These are phyloP conservation scores for Leishmania turanica DNA, from an alignment of 208 protist species.

Conservation along the genomic window DNA sequence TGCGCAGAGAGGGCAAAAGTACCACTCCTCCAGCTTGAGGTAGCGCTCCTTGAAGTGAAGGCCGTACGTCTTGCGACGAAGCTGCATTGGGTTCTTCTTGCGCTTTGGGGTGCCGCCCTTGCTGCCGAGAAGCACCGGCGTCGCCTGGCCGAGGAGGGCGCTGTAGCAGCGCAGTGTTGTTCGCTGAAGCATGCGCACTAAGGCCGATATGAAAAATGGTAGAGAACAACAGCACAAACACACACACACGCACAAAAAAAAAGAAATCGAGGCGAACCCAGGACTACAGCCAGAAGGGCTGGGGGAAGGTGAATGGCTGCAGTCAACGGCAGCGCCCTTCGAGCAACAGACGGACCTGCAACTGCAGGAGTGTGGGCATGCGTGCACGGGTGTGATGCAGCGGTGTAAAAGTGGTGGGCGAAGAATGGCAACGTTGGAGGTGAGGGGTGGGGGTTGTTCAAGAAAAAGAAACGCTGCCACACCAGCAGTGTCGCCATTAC, in stretches of 20 bases:
- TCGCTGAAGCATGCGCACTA: constrained; percentile 34
- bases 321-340: not conserved
- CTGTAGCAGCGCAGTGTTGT: constrained; percentile 31
- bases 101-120: constrained; percentile 92
- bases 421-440: not conserved
- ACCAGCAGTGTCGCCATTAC: not conserved
- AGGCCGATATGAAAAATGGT: not conserved
- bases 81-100: constrained; percentile 90
- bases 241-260: not conserved
- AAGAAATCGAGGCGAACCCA: not conserved
- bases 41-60: constrained; percentile 93
- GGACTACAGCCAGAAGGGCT: not conserved
- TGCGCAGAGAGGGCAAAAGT: constrained; percentile 92
- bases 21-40: constrained; percentile 89
- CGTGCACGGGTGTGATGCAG: not conserved
- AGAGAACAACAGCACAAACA: not conserved
- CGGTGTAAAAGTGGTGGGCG: not conserved
- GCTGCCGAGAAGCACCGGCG: constrained; percentile 70
- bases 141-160: constrained; percentile 59
- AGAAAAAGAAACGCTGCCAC: not conserved
- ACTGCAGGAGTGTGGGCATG: not conserved
- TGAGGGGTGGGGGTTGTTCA: too few species aligned
- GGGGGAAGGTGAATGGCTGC: not conserved
- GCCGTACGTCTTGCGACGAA: constrained; percentile 84
- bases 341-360: not conserved